Percentiles rank a stretch among this genome's conserved stretches.
phyloP scores from a whole-genome alignment of 2,329 filamentous ascomycete species.

The Fusarium pseudonygamai region DNA sequence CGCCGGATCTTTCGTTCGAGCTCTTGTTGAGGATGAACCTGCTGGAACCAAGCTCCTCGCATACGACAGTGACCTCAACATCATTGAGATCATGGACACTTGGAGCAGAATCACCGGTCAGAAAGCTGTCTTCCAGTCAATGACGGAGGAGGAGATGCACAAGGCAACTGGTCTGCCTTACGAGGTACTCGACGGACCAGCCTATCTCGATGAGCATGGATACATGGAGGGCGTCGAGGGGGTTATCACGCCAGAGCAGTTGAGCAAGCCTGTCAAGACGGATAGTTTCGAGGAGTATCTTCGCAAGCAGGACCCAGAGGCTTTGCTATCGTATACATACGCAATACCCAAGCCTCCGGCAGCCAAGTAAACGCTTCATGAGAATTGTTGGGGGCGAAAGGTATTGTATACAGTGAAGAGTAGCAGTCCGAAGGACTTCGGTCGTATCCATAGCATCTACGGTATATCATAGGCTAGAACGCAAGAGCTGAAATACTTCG shows the following conservation, averaged over 20 bases:
- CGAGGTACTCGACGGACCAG: conserved; percentile 51
- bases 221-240: conserved; percentile 53
- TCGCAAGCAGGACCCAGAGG: conserved; percentile 19
- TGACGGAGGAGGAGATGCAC: conserved; percentile 48
- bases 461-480: neutral
- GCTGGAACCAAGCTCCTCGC: conserved; percentile 55
- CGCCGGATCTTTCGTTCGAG: conserved; percentile 56
- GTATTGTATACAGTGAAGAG: fast-evolving
- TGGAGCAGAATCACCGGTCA: conserved; percentile 52
- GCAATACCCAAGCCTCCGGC: neutral
- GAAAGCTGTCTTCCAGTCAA: conserved; percentile 44
- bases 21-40: conserved; percentile 53
- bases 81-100: conserved; percentile 45
- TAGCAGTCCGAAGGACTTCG: neutral
- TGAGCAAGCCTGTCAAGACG: conserved; percentile 48
- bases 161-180: conserved; percentile 46
- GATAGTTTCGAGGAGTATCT: conserved; percentile 47
- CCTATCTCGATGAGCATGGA: conserved; percentile 51
- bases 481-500: fast-evolving
- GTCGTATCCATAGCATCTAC: neutral
- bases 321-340: neutral
- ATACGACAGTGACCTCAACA: conserved; percentile 52
- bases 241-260: conserved; percentile 50
- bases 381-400: no score
- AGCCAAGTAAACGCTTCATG: neutral